Evolutionary conservation across 2,329 filamentous ascomycete genomes (phyloP), one percentile per base, ranked within the genome.

Genomic region (Colletotrichum spaethianum): DNA sequence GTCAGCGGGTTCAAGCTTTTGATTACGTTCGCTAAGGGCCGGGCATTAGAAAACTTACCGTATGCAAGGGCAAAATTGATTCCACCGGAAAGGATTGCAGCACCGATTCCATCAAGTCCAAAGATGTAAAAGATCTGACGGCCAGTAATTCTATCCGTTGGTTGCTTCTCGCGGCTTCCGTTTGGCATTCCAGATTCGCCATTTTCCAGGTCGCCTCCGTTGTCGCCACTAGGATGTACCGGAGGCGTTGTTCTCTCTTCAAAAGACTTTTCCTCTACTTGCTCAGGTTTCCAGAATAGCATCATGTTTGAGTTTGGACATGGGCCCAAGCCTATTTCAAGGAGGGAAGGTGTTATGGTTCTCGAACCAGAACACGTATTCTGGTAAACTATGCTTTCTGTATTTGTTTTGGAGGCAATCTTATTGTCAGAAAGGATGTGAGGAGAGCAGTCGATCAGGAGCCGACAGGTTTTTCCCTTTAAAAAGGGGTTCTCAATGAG

Each of bases 21-120:
- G 8, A 26, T 14, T n/a, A 16, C 0, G 31, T 12, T 59, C 23
- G 16, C 56, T 16, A 7, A n/a, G 26, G 14, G 8, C n/a, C 76
- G 36, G 3, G 14, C 16, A 33, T 14, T 23, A 4, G 26, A 6
- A 20, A 6, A 76, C 79, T 69, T 75, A 87, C 86, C 84, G 73
- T 87, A 88, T 20, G 85, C 86, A 69, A 88, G 82, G 55, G 82
- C 84, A 76, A 88, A 87, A 78, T 89, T 89, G 73, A 89, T 84
- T 28, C 80, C 85, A 0, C 83, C 87, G 0, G 86, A 87, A 2
- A 89, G 55, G n/a, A 85, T 60, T 73, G 84, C 82, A 12, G 85
- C 84, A 18, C 84, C 84, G 42, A 89, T 33, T 4, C 86, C 87
- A 68, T 87, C 83, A 3, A 87, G 75, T 1, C 83, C 75, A 56